Evolutionary conservation across 1,284 basidiomycete species (phyloP), one percentile per base, ranked within the genome.

Genomic region (Stygiomarasmius scandens): DNA sequence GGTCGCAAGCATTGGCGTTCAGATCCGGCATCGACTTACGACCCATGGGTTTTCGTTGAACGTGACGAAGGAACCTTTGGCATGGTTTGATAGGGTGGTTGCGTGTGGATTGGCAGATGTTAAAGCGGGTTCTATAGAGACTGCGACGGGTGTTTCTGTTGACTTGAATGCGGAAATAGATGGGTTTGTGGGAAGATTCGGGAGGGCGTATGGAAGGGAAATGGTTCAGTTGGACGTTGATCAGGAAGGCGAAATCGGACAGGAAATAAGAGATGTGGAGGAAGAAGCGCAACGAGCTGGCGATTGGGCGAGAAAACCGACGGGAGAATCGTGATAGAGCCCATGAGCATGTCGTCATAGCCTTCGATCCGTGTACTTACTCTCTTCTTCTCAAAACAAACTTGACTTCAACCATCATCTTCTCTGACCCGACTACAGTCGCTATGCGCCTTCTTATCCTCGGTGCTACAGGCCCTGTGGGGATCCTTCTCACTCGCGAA

Each of bases 31-130:
- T 68, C 84, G 96, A 34, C 82, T 99, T 58, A 95, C 95, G 32
- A 92, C 89, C 20, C 97, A 99, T 70, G 97, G 97, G 0, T 98
- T 99, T 72, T 87, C 96, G 1, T 77, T 98, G 69, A 99, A 99
- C 71, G 78, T 98, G 58, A 94, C 93, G 0, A 73, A 75, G 16
- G 87, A 95, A 62, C 93, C 93, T 1, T 70, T 86, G 16, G 67
- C 75, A 14, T 98, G 96, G 91, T 98, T 99, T 70, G 80, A 90
- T 65, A 78, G 85, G 58, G 85, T 99, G 44, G 86, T 96, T 1
- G 96, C 97, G 0, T 99, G 97, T 71, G 97, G 97, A 1, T 79
- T 98, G 53, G 82, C 80, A n/a, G 91, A 92, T 59, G 93, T 98
- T 45, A 83, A 79, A 55, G 93, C 95, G 2, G 90, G 82, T 2